Base-by-base conservation (phyloP, 345 rosid genomes). In the Leavenworthia alabamica region DNA sequence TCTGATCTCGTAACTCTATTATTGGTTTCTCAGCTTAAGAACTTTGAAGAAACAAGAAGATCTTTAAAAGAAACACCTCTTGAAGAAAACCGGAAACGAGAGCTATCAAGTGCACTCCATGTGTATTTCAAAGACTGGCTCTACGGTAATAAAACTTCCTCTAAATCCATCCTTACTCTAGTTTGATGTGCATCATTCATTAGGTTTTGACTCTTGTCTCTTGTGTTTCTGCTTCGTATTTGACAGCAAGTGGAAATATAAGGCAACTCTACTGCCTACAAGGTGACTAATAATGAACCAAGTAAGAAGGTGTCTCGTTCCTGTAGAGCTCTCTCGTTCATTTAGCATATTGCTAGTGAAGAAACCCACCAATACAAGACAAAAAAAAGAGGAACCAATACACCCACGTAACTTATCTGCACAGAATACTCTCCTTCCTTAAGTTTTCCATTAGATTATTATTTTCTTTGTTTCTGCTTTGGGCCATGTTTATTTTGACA, bases 261-360 rank as follows among this genome's bases (percentile, higher is more conserved):
- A 95, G 99, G 50, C 99, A 94, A 77, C 97, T 94, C 53, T 94
- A 94, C 81, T 88, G 99, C 79, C 85, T 94, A 37, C 99, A 90
- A 81, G 86, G 96, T 28, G 99, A 94, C 57, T 88, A 64, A 81
- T 68, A 44, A 58, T 11, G 32, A 49, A 22, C 16, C n/a, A 52
- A 37, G 37, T 37, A 67, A 67, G 57, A 66, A 26, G 29, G 26
- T 37, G 61, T 50, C 66, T 57, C 24, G 54, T 64, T 43, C 55
- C 12, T 71, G 62, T 58, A 64, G 66, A 64, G 67, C 43, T 59
- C 66, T 45, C 36, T 43, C 42, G 23, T 47, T 71, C 60, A 47
- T 63, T 63, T 63, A 70, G 69, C 66, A 24, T 47, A 56, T 64
- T 57, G 70, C 75, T 64, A 64, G 55, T 57, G 61, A 57, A 64